Percentiles rank a stretch among this genome's conserved stretches.
Evolutionary conservation across 176 grass and related monocot genomes (phyloP).

Genomic region (Panicum miliaceum): DNA sequence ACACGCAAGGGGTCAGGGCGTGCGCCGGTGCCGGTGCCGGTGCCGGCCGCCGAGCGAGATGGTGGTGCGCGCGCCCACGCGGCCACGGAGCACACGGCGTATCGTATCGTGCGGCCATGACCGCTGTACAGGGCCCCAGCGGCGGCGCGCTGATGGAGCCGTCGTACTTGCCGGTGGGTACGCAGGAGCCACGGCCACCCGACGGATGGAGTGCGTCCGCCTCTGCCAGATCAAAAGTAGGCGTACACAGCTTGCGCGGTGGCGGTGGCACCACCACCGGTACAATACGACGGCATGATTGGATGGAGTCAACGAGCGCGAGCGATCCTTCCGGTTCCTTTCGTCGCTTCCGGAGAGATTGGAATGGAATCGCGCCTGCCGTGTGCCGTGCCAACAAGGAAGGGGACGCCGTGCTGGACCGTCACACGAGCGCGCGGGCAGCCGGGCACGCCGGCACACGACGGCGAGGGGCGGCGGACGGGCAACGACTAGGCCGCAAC

Average conservation of each 20-base stretch:
- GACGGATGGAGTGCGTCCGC: background rate
- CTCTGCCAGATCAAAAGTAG: constrained; percentile 22
- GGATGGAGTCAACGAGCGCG: background rate
- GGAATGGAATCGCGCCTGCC: too few species aligned
- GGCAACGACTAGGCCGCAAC: too few species aligned
- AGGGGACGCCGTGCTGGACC: too few species aligned
- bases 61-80: too few species aligned
- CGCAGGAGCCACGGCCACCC: background rate
- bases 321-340: background rate
- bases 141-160: constrained; percentile 9
- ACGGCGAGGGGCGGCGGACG: too few species aligned
- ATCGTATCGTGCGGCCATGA: background rate
- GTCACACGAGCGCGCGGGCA: too few species aligned
- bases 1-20: background rate
- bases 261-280: background rate
- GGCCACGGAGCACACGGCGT: too few species aligned
- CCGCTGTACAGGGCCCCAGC: background rate
- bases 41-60: too few species aligned
- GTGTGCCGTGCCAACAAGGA: too few species aligned
- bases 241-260: background rate
- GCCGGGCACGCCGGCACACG: too few species aligned
- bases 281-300: background rate
- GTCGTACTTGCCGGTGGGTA: constrained; percentile 34
- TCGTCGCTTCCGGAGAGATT: too few species aligned
- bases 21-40: too few species aligned